Base-by-base conservation (phyloP, 208 protist genomes). In the Acanthamoeba lenticulata region DNA sequence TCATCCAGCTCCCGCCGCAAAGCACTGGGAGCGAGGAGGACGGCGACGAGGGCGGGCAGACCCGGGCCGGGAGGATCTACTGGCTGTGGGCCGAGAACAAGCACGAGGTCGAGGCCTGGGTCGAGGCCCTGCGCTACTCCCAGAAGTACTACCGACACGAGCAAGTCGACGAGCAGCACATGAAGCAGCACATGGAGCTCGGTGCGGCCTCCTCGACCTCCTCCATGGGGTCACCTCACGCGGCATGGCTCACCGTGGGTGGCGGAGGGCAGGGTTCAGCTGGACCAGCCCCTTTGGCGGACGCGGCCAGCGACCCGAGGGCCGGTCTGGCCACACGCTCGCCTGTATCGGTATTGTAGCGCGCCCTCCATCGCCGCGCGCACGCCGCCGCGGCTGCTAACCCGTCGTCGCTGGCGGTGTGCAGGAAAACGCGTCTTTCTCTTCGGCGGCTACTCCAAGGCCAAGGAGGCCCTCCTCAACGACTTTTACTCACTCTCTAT, bases 31-130 rank as follows among this genome's bases (percentile, higher is more conserved):
- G 65, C 34, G 36, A 42, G 34, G 65, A 42, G 11, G 65, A 74
- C 42, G n/a, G 42, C 0, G 52, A 60, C 52, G 21, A 60, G 52
- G 52, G 21, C 52, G 21, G 21, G 11, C 52, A 60, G 21, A 21
- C 52, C 52, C 38, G 55, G 7, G 24, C 74, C 2, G 74, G 74
- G 29, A 47, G 86, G 24, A 92, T 55, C 34, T 92, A 92, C 32
- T 92, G 86, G 86, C 36, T 92, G n/a, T 92, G 86, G 86, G 86
- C 86, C 52, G 86, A 92, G 34, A 92, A 42, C 36, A 92, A 92
- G 86, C 86, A 92, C 3, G 86, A 92, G 42, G 86, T 92, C 45
- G 86, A 92, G 52, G 45, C 86, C 34, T 92, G 86, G 86, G 45
- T 92, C 24, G 86, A 92, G 40, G 86, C 62, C 15, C 86, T 92